Percentiles rank a stretch among this genome's conserved stretches.
These are phyloP conservation scores for Blastobotrys proliferans DNA, from an alignment of 1,139 yeast genomes.

Conservation along the genomic window DNA sequence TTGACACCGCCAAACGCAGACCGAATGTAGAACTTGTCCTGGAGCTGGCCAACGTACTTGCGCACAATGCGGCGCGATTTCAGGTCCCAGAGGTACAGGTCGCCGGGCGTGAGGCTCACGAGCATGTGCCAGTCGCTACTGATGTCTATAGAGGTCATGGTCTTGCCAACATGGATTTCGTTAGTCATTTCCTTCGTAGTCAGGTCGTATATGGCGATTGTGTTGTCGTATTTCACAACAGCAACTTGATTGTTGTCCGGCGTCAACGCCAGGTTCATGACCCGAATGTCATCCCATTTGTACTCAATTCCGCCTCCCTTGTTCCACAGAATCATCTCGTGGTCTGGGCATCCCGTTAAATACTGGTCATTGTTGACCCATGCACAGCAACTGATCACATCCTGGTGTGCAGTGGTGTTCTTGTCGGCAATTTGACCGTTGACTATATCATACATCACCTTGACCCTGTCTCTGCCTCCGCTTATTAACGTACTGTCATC, in stretches of 20 bases:
- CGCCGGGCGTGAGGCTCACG: conserved; percentile 70
- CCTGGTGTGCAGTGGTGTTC: conserved; percentile 19
- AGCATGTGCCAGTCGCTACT: conserved; percentile 49
- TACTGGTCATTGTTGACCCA: conserved; percentile 65
- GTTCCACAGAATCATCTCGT: conserved; percentile 61
- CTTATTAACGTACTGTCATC: conserved; percentile 63
- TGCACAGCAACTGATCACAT: conserved; percentile 60
- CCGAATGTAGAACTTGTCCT: conserved; percentile 60
- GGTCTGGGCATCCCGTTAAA: conserved; percentile 75
- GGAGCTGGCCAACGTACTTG: conserved; percentile 69
- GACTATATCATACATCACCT: conserved; percentile 60
- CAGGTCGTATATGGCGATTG: conserved; percentile 45
- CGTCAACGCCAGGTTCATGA: conserved; percentile 65
- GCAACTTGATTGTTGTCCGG: conserved; percentile 48
- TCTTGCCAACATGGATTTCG: conserved; percentile 39
- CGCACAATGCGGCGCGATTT: conserved; percentile 47
- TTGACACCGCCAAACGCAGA: conserved; percentile 71
- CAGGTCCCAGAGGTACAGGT: conserved; percentile 74
- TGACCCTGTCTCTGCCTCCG: conserved; percentile 63
- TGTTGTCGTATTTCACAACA: neutral
- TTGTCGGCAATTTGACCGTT: neutral
- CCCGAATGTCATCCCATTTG: conserved; percentile 46
- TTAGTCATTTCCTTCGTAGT: conserved; percentile 33
- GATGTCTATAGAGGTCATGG: conserved; percentile 47
- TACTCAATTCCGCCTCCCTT: conserved; percentile 41